Conservation (phyloP, 164 flowering plant species). For the Liquidambar formosana region DNA sequence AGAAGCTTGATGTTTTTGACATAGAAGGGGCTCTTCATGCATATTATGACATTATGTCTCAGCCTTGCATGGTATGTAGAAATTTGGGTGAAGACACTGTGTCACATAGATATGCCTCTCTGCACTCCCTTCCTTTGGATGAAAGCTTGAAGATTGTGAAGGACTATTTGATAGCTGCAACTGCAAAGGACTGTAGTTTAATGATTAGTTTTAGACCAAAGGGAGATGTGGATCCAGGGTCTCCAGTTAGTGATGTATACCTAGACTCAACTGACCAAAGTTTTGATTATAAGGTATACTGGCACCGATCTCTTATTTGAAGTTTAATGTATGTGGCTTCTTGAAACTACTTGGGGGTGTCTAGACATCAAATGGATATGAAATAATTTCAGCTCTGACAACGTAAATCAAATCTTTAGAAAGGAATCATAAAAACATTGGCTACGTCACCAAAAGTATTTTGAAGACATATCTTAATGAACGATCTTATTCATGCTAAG, state of each 20-base stretch:
- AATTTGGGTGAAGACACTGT: slow-evolving; percentile 32
- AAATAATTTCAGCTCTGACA: neutral
- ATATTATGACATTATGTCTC: slow-evolving; percentile 72
- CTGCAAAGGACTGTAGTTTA: slow-evolving; percentile 93
- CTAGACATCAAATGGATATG: neutral
- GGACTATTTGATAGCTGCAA: slow-evolving; percentile 83
- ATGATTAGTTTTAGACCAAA: slow-evolving; percentile 75
- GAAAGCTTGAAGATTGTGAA: slow-evolving; percentile 80
- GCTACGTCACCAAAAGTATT: neutral
- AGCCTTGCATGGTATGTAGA: slow-evolving; percentile 69
- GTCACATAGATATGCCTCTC: slow-evolving; percentile 29
- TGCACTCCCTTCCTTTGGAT: slow-evolving; percentile 68
- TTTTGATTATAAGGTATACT: slow-evolving; percentile 80
- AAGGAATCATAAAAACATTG: neutral
- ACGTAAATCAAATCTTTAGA: neutral
- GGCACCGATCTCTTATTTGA: neutral
- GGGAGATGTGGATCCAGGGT: slow-evolving; percentile 25
- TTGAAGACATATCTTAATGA: neutral
- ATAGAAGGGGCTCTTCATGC: slow-evolving; percentile 98
- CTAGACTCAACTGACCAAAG: slow-evolving; percentile 62
- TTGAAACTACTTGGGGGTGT: no score
- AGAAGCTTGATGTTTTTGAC: slow-evolving; percentile 78
- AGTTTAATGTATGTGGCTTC: neutral
- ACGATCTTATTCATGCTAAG: neutral
- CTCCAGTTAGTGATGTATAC: slow-evolving; percentile 33